Evolutionary conservation across 75 land plant genomes (phyloP).

Genomic region (Sequoiadendron giganteum): DNA sequence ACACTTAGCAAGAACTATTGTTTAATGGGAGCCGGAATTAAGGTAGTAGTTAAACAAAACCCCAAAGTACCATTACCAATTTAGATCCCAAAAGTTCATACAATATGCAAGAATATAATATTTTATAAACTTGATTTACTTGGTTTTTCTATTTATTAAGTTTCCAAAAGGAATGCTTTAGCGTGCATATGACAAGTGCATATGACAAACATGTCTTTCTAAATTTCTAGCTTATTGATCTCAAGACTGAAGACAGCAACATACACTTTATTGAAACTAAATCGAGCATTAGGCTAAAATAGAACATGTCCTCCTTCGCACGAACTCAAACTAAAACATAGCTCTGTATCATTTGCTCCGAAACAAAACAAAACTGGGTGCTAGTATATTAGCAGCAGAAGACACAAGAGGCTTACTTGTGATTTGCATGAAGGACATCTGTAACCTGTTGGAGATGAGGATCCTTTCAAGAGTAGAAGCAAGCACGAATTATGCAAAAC

Average conservation of each 20-base stretch:
- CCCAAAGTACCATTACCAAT: neutral
- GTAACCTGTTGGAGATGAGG: slow-evolving; percentile 4
- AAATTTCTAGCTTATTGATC: neutral
- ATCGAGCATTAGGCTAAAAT: neutral
- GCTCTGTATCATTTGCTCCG: neutral
- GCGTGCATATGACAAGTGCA: too few relatives aligned
- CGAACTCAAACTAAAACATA: neutral
- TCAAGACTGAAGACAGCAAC: neutral
- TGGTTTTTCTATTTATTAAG: neutral
- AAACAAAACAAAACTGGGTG: neutral
- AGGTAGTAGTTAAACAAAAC: neutral
- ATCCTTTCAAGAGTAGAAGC: slow-evolving; percentile 1
- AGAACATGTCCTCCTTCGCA: neutral
- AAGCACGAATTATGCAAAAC: slow-evolving; percentile 7
- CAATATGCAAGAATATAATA: neutral
- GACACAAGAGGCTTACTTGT: neutral
- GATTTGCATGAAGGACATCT: slow-evolving; percentile 1
- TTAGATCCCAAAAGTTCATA: neutral
- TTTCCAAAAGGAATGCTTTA: neutral
- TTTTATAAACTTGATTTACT: neutral
- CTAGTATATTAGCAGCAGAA: neutral
- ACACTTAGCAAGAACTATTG: neutral
- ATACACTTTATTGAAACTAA: neutral
- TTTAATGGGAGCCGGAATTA: neutral
- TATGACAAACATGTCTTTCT: neutral